Evolutionary conservation across 2,329 filamentous ascomycete genomes (phyloP).

Genomic region (Leptographium flavum): DNA sequence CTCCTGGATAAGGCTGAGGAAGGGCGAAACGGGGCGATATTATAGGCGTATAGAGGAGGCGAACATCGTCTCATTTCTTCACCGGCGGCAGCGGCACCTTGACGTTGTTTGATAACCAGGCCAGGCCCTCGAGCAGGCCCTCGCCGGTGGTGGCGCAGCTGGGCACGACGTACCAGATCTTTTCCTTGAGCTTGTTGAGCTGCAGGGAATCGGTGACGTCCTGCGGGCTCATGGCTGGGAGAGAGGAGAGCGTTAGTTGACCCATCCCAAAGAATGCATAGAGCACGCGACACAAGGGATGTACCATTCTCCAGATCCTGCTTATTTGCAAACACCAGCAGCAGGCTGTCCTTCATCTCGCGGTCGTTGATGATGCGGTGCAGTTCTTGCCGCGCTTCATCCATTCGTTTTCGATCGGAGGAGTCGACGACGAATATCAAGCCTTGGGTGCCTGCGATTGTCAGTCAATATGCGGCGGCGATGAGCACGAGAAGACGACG

Average conservation of each 20-base stretch:
- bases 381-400: slow-evolving; percentile 83
- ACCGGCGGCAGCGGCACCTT: slow-evolving; percentile 45
- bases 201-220: slow-evolving; percentile 68
- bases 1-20: not conserved
- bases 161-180: slow-evolving; percentile 74
- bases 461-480: not conserved
- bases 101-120: slow-evolving; percentile 75
- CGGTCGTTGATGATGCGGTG: slow-evolving; percentile 96
- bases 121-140: slow-evolving; percentile 66
- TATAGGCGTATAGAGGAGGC: not conserved
- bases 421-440: slow-evolving; percentile 98
- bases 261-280: too few relatives aligned
- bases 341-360: slow-evolving; percentile 89
- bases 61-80: slow-evolving; percentile 29
- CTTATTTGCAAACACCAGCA: slow-evolving; percentile 98
- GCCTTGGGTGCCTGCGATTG: slow-evolving; percentile 80
- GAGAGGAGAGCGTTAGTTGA: not conserved
- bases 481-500: not conserved
- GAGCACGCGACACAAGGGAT: too few relatives aligned
- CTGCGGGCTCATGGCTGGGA: slow-evolving; percentile 58
- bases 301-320: slow-evolving; percentile 78
- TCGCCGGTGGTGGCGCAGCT: slow-evolving; percentile 72
- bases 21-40: not conserved
- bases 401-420: slow-evolving; percentile 79
- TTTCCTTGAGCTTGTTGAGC: slow-evolving; percentile 65